Evolutionary conservation across 2,329 filamentous ascomycete species (phyloP), one percentile per base, ranked within the genome.

Genomic region (Aspergillus sp.): DNA sequence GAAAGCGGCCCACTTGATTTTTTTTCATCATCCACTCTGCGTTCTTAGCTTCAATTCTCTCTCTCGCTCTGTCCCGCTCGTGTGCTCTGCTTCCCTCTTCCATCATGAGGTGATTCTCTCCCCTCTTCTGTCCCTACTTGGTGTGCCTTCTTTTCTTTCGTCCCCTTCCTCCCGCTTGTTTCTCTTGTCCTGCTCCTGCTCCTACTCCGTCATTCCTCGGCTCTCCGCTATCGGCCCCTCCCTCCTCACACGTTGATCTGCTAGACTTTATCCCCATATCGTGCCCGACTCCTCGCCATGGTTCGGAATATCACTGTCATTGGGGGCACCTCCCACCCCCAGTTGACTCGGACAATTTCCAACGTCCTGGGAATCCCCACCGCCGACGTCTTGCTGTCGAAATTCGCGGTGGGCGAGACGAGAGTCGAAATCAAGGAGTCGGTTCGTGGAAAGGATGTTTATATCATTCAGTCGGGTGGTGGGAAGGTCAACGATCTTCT

Each of bases 381-480:
- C 13, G 85, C 86, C 48, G 80, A 86, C 53, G 82, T 89, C 47
- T 78, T 88, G 40, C 77, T 96, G 30, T 75, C 72, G 55, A 95
- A 95, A 66, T 98, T 98, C 68, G 85, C 86, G 19, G 86, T 91
- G 32, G 91, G 91, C 47, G 91, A 96, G 68, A 93, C 84, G 47
- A 79, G 89, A 34, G 89, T 93, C 42, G 91, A 96, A 63, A 93
- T 98, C 53, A 75, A 88, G 59, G 91, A 98, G 63, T 94, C 86
- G 10, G 91, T 98, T 32, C 82, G 91, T 49, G 91, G 85, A 49
- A 98, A 98, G 62, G 91, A 98, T 76, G 91, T 95, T 58, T 98
- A 93, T 67, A 95, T 96, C 57, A 86, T 98, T 52, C 89, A 96
- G 64, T 91, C 86, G 26, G 86, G 86, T 48, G 85, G 85, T 48